These are phyloP conservation scores for Fraxinus greggii DNA, from an alignment of 305 asterid species.

Conservation along the genomic window DNA sequence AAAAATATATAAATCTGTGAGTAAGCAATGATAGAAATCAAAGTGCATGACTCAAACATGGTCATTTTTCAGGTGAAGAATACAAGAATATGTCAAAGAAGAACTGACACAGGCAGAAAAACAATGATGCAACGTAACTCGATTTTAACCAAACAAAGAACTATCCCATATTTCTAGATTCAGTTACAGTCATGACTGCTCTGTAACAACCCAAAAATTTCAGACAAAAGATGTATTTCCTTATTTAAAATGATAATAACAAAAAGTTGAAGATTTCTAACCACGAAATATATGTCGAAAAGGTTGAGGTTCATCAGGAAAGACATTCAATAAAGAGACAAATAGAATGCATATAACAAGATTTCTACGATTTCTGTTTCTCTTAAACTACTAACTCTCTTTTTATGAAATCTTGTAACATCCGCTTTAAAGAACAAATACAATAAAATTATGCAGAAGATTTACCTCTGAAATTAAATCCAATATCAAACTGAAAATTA, in stretches of 20 bases:
- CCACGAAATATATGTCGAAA: not conserved
- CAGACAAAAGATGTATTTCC: not conserved
- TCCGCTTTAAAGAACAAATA: not conserved
- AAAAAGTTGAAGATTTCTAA: not conserved
- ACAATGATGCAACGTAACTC: not conserved
- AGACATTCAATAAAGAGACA: not conserved
- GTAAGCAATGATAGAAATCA: not conserved
- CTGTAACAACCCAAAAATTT: not conserved
- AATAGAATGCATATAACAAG: not conserved
- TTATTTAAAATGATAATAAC: not conserved
- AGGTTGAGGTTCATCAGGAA: not conserved
- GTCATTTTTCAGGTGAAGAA: not conserved
- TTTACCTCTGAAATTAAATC: not conserved
- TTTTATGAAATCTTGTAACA: not conserved
- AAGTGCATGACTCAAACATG: not conserved
- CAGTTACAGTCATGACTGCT: not conserved
- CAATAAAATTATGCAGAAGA: not conserved
- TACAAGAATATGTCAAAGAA: not conserved
- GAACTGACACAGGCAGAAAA: not conserved
- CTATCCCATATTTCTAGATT: not conserved
- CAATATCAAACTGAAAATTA: not conserved
- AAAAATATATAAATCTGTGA: conserved; percentile 4
- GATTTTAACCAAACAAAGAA: not conserved
- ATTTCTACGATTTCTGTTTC: not conserved
- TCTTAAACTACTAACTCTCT: not conserved